phyloP scores from a whole-genome alignment of 169 alveolate species.

The Hammondia hammondi region DNA sequence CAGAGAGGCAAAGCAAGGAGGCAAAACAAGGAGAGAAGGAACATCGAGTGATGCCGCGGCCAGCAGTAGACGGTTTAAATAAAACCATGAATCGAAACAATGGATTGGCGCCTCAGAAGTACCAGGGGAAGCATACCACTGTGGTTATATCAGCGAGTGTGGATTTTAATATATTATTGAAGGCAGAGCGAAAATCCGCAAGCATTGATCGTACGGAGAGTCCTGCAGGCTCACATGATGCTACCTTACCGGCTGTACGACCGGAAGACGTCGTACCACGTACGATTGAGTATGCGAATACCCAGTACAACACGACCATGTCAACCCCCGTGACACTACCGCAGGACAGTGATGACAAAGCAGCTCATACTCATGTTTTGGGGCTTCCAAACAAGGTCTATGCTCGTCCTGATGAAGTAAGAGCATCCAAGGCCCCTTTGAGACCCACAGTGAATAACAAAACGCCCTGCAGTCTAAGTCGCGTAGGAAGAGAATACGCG shows the following conservation, averaged over 20 bases:
- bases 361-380: no score
- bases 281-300: no score
- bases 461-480: neutral
- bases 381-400: no score
- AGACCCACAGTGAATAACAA: neutral
- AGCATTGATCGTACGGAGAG: neutral
- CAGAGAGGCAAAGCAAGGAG: neutral
- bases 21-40: neutral
- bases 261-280: no score
- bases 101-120: neutral
- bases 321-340: no score
- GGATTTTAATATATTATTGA: neutral
- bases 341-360: no score
- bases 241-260: no score
- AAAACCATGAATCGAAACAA: no score
- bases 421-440: no score
- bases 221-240: no score
- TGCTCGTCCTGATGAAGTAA: no score
- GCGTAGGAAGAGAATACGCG: neutral
- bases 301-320: no score
- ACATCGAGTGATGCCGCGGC: neutral
- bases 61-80: neutral
- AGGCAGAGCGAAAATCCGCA: neutral
- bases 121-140: neutral
- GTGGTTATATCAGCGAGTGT: neutral